Base-by-base conservation (phyloP, 345 rosid genomes). In the Salix suchowensis region DNA sequence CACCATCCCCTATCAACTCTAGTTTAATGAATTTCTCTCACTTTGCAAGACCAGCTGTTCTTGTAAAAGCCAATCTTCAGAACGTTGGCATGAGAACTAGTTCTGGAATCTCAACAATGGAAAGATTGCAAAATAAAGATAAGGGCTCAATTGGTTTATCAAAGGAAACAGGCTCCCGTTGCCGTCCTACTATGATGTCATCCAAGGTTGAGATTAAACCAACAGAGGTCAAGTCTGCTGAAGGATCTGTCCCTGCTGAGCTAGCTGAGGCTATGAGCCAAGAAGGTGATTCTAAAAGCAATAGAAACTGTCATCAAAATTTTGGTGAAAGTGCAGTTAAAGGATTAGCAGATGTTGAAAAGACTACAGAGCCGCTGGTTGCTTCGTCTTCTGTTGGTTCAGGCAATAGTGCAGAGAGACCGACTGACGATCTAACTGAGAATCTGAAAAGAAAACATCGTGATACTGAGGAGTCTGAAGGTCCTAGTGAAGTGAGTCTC, bases 341-440 rank as follows among this genome's bases (percentile, higher is more conserved):
- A 81, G 85, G 82, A 87, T 75, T 73, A 11, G 83, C 68, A 19
- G 90, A 83, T 34, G 70, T 85, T 81, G 97, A 89, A 77, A 91
- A 85, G 88, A 85, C 66, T 65, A 42, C 48, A 26, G 90, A 84
- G 74, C 85, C 85, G 69, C 80, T 84, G 2, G 90, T 80, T 77
- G 89, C 84, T 54, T 80, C 92, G 77, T 92, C 97, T 74, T 92
- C 97, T 16, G 91, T 91, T 81, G 87, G 93, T 77, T 91, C 97
- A n/a, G 94, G 87, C 72, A 91, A 87, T 77, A 87, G 90, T 67
- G 78, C 81, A 14, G 94, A 88, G 81, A 88, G 88, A 50, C 83
- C 73, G 77, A 86, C 88, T 2, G 91, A 90, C 77, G 88, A 88
- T 55, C 91, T 82, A 24, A 65, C 81, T 3, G 81, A 72, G 78